These are phyloP conservation scores for Auricularia sp. DNA, from an alignment of 768 basidiomycete species.

Conservation along the genomic window DNA sequence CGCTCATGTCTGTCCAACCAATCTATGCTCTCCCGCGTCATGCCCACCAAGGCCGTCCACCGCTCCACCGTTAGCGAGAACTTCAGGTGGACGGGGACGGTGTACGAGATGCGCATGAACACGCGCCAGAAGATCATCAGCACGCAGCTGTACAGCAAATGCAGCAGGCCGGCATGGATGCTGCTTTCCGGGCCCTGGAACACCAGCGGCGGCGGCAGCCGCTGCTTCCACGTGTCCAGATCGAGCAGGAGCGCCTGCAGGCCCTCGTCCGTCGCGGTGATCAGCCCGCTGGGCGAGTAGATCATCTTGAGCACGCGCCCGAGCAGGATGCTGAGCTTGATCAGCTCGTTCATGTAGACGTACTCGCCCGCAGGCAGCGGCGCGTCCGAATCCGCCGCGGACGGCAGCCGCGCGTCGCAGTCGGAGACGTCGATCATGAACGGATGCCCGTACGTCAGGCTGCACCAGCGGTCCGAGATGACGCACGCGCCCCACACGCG, in stretches of 20 bases:
- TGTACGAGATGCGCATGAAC: constrained; percentile 95
- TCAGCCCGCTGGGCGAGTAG: constrained; percentile 87
- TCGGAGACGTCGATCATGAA: constrained; percentile 95
- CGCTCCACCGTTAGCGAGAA: constrained; percentile 71
- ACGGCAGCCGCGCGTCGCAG: constrained; percentile 89
- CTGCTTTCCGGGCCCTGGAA: constrained; percentile 61
- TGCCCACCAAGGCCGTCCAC: constrained; percentile 62
- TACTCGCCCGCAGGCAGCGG: constrained; percentile 33
- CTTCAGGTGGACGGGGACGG: constrained; percentile 81
- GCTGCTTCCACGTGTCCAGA: constrained; percentile 66
- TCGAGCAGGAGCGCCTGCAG: constrained; percentile 54
- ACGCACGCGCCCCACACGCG: constrained; percentile 93
- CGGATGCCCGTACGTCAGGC: constrained; percentile 84
- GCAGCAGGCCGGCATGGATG: constrained; percentile 69
- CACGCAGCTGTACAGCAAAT: constrained; percentile 79
- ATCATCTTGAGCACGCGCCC: constrained; percentile 88
- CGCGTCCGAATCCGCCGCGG: constrained; percentile 51
- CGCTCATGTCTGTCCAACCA: constrained; percentile 79
- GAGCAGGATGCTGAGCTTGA: constrained; percentile 82
- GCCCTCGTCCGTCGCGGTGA: constrained; percentile 73
- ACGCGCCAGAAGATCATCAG: constrained; percentile 97
- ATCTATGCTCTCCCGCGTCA: constrained; percentile 75
- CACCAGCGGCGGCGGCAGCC: constrained; percentile 66
- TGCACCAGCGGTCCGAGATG: constrained; percentile 89
- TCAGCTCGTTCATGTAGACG: constrained; percentile 81